Conservation (phyloP, 495 filamentous ascomycete species). For the Entonaema liquescens region DNA sequence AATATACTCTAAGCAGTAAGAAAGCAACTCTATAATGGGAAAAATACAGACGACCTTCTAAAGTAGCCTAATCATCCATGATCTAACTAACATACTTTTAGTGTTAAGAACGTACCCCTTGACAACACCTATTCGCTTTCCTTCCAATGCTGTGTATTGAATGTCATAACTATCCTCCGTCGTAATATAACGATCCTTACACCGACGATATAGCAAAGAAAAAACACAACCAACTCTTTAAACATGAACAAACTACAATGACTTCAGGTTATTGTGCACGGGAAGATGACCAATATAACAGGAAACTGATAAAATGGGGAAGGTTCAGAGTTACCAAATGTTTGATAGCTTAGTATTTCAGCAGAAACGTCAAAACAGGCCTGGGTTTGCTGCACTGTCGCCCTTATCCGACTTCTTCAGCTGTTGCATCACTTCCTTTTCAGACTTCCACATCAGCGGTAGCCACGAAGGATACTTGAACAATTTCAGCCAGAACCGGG, state of each 20-base stretch:
- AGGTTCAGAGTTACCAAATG: too few relatives aligned
- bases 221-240: too few relatives aligned
- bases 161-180: too few relatives aligned
- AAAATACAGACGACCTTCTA: too few relatives aligned
- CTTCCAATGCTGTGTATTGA: not conserved
- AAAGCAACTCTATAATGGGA: not conserved
- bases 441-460: slow-evolving; percentile 40
- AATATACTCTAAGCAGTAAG: not conserved
- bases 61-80: too few relatives aligned
- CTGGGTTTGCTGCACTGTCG: too few relatives aligned
- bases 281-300: not conserved
- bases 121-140: too few relatives aligned
- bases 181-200: not conserved
- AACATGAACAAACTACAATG: not conserved
- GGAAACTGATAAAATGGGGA: not conserved
- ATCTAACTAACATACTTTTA: too few relatives aligned
- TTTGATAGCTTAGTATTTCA: too few relatives aligned
- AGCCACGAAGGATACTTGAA: slow-evolving; percentile 38
- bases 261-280: not conserved
- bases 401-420: not conserved
- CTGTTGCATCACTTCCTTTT: slow-evolving; percentile 5
- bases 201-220: not conserved
- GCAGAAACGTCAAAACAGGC: too few relatives aligned
- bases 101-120: too few relatives aligned
- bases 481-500: slow-evolving; percentile 13